Base-by-base conservation (phyloP, 2,329 filamentous ascomycete genomes). In the Scortechinia acanthostroma region DNA sequence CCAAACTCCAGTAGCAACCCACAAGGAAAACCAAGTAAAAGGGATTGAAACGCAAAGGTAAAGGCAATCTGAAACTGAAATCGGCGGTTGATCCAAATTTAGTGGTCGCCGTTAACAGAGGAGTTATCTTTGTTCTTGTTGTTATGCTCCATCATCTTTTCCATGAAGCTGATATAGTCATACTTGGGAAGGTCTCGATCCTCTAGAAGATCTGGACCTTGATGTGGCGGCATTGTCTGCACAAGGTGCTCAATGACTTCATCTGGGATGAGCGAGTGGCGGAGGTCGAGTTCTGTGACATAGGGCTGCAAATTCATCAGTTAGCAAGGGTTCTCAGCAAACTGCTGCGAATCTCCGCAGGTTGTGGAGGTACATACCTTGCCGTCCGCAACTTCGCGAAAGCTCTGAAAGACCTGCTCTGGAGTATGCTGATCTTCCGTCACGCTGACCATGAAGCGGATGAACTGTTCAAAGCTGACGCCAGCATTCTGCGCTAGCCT, bases 351-450 rank as follows among this genome's bases (percentile, higher is more conserved):
- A 30, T 30, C 10, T 10, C 10, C 10, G n/a, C n/a, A n/a, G n/a
- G 25, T 30, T n/a, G 10, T n/a, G 35, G n/a, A 10, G 35, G 17
- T 10, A 40, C 35, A 13, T 40, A 40, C 35, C 35, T 40, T 98
- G 52, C 93, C 93, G 68, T 98, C 93, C 16, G 93, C 93, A 42
- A 98, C 93, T 66, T 98, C 93, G 47, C 84, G 82, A 78, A 98
- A 98, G 51, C 87, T 94, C 68, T 98, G 91, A 71, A 93, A 97
- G 3, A 98, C 93, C 64, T 98, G 93, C 65, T 97, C 93, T 13
- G 93, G 93, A 3, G 91, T 96, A 63, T 98, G 96, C 68, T 98
- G 93, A 60, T 98, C 93, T 66, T 98, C 93, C 13, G 93, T 98
- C 43, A 96, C 93, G 54, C 95, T 89, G 42, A 98, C 93, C 93